Base-by-base conservation (phyloP, 306 rosid genomes). In the Cicer cuneatum region DNA sequence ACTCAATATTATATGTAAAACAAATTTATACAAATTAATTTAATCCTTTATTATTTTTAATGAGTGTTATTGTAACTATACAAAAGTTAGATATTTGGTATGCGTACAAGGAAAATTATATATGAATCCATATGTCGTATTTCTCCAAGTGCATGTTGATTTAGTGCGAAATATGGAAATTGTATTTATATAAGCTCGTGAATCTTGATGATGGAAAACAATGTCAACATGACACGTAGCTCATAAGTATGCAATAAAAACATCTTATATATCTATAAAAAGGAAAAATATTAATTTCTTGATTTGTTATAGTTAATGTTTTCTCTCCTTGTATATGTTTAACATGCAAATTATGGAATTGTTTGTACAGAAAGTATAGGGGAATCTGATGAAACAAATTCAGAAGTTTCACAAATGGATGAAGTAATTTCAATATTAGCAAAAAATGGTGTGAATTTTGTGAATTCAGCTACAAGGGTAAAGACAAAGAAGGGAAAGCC, bases 401-500 rank as follows among this genome's bases (percentile, higher is more conserved):
- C 83, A 46, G 90, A 89, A 41, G 33, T 14, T 47, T 82, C 92
- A 11, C 84, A 87, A 78, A 87, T 82, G 29, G 88, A 85, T 8
- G 98, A 93, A 81, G 87, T 83, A 40, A 83, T 80, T 1, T 42
- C 89, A 1, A 80, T 87, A 5, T 8, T 92, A 42, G 90, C 89
- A 46, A 94, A 74, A 78, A 89, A 86, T 66, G 90, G 96, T 0
- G 66, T 87, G 15, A 86, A 47, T 24, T 86, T 87, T 73, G 74
- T 76, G 35, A 87, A 85, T 60, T 21, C 83, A 18, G 85, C 76
- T 4, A 81, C 82, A 1, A 83, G 87, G 51, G 68, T 29, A 0
- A 91, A 89, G 78, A 85, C 89, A 1, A 94, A 90, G 86, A 84
- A 86, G 40, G 96, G 95, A 18, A 94, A 92, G 56, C 90, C 90